Evolutionary conservation across 139 green algal genomes (phyloP), one percentile per base, ranked within the genome.

Genomic region (Asterochloris sp.): DNA sequence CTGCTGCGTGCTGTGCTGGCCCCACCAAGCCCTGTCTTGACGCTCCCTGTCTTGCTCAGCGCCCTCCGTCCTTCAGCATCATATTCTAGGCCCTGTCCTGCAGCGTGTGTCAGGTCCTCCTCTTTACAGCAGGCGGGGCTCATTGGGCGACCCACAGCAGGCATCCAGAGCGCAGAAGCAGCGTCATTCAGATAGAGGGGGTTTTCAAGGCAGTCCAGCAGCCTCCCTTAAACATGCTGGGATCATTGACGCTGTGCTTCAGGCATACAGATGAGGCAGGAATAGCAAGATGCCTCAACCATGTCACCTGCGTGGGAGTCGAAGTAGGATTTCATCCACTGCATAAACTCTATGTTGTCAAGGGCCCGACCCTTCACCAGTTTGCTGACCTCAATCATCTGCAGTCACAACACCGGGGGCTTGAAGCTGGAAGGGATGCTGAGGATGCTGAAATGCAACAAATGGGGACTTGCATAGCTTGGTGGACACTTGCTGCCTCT

Each of bases 291-390:
- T 21, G 66, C 9, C 19, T 23, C 64, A 28, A 47, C 16, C 71
- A 24, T 10, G 29, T 89, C 86, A 47, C 82, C 84, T 16, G 82
- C 88, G 47, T 88, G 85, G 27, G 60, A 80, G 79, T 95, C 91
- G 74, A 83, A 91, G 84, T 93, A 93, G 62, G 38, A 69, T 71
- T 95, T 95, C 62, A 94, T 83, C 92, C 92, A 95, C 87, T 98
- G 96, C 92, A 98, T 95, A 87, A 98, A 98, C 89, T 98, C 96
- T 13, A 96, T 95, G 90, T 98, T 99, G 92, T 99, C 96, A 74
- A 98, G 89, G 27, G 95, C 92, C 82, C 93, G 88, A n/a, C 84
- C 95, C 87, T 98, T 98, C 82, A 96, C 90, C 66, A 99, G 90
- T 77, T 95, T 95, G 69, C 89, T 89, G 10, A 98, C 95, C 80